Evolutionary conservation across 2,329 filamentous ascomycete genomes (phyloP), one percentile per base, ranked within the genome.

Genomic region (Aspergillus japonicus): DNA sequence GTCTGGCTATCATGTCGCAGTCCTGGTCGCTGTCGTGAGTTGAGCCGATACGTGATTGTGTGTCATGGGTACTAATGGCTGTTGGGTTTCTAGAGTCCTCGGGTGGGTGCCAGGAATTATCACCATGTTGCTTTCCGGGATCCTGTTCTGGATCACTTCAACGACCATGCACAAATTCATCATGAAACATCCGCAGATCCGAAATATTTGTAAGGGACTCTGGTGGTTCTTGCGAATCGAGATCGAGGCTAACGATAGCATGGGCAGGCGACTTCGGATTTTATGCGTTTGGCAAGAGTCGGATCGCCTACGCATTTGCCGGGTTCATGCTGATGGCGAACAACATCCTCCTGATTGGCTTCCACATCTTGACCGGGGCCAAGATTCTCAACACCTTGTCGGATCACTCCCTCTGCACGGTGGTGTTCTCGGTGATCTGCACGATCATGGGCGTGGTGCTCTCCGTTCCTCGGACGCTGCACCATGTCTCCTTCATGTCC

Each of bases 91-190:
- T 6, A 57, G 55, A 16, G 55, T 57, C 4, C 16, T 57, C 1
- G 55, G 55, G 2, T 57, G 55, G 55, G 55, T 57, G 11, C 55
- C 55, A 14, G 55, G 55, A 14, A 57, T 57, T 33, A 50, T 57
- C 48, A 57, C 55, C 33, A 82, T 81, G 79, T 60, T 82, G 12
- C 64, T 77, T 5, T 75, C 78, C 12, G 55, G 78, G 29, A 63
- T 76, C 4, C 66, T 82, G 3, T 82, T 82, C 71, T 82, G 77
- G 77, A 77, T 81, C 57, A 82, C 80, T 11, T 80, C 77, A 11
- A 77, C 82, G 31, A 82, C 80, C 21, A 82, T 83, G 79, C 78
- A 81, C 71, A 78, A 78, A 57, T 83, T 74, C 66, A 82, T 82
- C 70, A 82, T 83, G 80, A 81, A 81, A 61, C 62, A 82, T 57